Evolutionary conservation across 768 basidiomycete genomes (phyloP).

Genomic region (Leucosporidium creatinivorum): DNA sequence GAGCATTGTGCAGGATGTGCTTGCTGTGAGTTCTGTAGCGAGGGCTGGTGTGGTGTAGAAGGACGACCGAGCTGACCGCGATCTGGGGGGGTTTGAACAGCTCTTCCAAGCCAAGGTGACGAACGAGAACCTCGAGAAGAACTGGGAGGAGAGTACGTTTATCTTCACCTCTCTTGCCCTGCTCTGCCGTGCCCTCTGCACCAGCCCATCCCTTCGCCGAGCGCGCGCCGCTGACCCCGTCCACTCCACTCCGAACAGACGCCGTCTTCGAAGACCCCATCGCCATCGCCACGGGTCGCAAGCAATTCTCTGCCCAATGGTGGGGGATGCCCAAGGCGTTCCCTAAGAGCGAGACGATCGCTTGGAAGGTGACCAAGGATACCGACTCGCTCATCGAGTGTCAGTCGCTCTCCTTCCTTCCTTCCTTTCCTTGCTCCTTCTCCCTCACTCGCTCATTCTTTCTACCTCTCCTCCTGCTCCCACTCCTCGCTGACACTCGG

Average conservation of each 20-base stretch:
- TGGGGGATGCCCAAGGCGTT: slow-evolving; percentile 1
- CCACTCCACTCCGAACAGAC: neutral
- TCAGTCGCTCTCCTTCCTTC: too few species aligned
- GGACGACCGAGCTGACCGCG: neutral
- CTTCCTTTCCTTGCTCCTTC: too few species aligned
- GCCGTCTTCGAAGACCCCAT: slow-evolving; percentile 9
- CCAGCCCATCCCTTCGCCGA: neutral
- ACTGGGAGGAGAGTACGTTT: neutral
- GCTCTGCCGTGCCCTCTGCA: too few species aligned
- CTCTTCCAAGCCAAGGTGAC: neutral
- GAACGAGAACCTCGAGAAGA: neutral
- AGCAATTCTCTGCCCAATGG: slow-evolving; percentile 6
- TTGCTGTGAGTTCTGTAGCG: neutral
- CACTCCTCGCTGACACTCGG: too few species aligned
- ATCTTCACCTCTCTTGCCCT: too few species aligned
- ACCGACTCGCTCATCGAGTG: neutral
- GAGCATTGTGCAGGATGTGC: neutral
- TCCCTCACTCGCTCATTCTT: too few species aligned
- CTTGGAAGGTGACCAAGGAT: neutral
- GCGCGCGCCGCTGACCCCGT: neutral
- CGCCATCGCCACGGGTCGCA: neutral
- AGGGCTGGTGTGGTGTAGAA: rapidly evolving
- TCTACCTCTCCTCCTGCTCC: too few species aligned
- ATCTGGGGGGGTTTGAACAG: neutral
- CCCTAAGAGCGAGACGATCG: slow-evolving; percentile 2